Evolutionary conservation across 257 asterid species (phyloP), one percentile per base, ranked within the genome.

Genomic region (Solanum arcanum): DNA sequence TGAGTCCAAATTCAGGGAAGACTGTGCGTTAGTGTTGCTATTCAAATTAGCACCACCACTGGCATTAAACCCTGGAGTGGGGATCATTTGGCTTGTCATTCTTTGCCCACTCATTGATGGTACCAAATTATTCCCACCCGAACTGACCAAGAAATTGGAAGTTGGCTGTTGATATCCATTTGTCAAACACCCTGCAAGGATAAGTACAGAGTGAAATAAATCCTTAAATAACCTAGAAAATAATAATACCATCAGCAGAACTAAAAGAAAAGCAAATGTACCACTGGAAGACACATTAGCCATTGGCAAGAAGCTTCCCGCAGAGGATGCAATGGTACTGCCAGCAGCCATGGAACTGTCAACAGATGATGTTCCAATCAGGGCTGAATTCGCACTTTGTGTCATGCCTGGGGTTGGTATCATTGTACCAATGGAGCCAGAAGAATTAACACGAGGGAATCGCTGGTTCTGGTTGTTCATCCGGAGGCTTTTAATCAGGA

Each of bases 341-440:
- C 86, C 92, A 56, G 91, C 82, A 18, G 90, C 89, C 88, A 89
- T 87, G 66, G 97, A 90, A 89, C 89, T 91, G 92, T 95, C 98
- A 88, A 92, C 69, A 64, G 95, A 89, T 44, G 96, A 87, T 84
- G 93, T 85, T 80, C 92, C 98, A 62, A 83, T 88, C 69, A 92
- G 83, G 89, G 89, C 92, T 21, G 96, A 85, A 90, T 92, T 94
- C 69, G 92, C 96, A 91, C 93, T 84, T 89, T 93, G 98, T 74
- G 93, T 88, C 92, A 95, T 92, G 33, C 99, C 99, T 72, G 99
- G 99, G 69, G 99, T 97, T 86, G 99, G 99, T 86, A 97, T 97
- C 99, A 97, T 97, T 68, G 97, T 93, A 87, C 98, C 96, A 83
- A 92, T 31, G 84, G 98, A 89, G 69, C 96, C 91, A 44, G 97